Base-by-base conservation (phyloP, 306 rosid genomes). In the Castanea mollissima region DNA sequence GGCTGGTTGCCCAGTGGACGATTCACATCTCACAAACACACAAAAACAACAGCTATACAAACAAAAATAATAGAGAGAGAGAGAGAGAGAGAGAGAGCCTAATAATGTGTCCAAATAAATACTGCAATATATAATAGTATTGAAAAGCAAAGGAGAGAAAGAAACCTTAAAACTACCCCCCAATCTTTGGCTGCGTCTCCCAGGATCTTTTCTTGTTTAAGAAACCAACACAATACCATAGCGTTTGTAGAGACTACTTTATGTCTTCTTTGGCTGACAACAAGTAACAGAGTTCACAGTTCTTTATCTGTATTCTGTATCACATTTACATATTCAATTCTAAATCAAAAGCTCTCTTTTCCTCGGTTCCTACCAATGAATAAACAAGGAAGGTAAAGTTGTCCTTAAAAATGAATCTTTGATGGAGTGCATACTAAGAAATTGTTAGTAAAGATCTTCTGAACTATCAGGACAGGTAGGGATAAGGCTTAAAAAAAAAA, bases 171-270 rank as follows among this genome's bases (percentile, higher is more conserved):
- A 90, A 83, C 75, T 67, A 35, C 85, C 79, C 15, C 73, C 81
- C 89, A 89, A 93, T 86, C 89, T 86, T 88, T 85, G 81, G 88
- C 82, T 78, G 76, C 78, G 78, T 77, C 87, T 83, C 76, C 85
- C 76, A 60, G 58, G 60, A 67, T 74, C 83, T 72, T 80, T 63
- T 20, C 80, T 84, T 5, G 74, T 78, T 82, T 83, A 87, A 88
- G 69, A 72, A 81, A 80, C 57, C 78, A 77, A 71, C 76, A 67
- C 78, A 77, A 71, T 78, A 67, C 71, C 65, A 74, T 73, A 83
- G 79, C 69, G 71, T 55, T 73, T 73, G 69, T 77, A 77, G 75
- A 74, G 38, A 81, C 74, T 59, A 78, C 29, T 23, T 81, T 70
- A 54, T 79, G 67, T 74, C 79, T 74, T 78, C 77, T 73, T 78